A percentile compares a stretch with the other conserved stretches of the same genome.
phyloP scores from a whole-genome alignment of 75 land plant species.

The Adiantum capillusveneris region DNA sequence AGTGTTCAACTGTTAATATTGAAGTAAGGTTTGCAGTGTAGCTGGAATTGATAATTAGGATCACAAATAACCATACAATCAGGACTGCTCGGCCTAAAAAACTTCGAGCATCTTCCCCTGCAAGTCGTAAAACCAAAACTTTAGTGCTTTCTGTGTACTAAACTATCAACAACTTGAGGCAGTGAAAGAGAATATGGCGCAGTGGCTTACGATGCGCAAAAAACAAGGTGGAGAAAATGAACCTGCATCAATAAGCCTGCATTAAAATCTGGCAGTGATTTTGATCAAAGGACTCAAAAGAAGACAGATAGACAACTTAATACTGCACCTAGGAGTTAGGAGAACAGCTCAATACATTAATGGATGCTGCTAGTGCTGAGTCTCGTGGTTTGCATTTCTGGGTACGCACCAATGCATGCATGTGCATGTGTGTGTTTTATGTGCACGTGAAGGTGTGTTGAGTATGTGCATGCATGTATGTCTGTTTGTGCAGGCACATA shows the following conservation, averaged over 20 bases:
- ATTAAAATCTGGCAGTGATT: background rate
- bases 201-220: conserved; percentile 69
- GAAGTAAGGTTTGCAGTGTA: conserved; percentile 68
- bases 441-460: too few species aligned
- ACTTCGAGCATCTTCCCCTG: conserved; percentile 58
- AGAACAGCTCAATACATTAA: background rate
- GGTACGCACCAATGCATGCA: background rate
- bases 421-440: too few species aligned
- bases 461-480: too few species aligned
- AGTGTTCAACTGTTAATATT: conserved; percentile 44
- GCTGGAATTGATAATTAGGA: conserved; percentile 61
- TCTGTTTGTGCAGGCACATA: too few species aligned
- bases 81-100: conserved; percentile 62
- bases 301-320: background rate
- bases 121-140: background rate
- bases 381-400: too few species aligned
- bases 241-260: conserved; percentile 45
- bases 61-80: conserved; percentile 76
- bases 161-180: background rate
- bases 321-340: background rate
- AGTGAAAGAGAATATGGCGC: background rate
- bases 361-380: too few species aligned
- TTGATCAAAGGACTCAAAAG: background rate
- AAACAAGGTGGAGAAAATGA: conserved; percentile 83
- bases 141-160: background rate